Conservation (phyloP, 75 land plant genomes). For the Selaginella tamariscina region DNA sequence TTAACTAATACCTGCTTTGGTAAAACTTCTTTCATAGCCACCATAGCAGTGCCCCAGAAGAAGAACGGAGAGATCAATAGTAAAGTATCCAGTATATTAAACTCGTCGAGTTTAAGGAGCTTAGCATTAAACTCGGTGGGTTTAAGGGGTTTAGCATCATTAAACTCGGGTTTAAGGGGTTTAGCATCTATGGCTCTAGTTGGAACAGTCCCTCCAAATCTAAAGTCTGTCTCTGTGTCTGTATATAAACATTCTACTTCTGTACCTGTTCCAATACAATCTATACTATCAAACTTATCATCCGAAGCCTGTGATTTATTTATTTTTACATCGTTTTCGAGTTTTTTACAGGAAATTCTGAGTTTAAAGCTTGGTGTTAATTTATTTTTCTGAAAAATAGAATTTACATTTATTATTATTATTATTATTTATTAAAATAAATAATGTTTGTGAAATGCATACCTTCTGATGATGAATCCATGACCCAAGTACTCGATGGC, state of each 20-base stretch:
- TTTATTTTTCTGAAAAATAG: no score
- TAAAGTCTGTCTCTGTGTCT: constrained; percentile 6
- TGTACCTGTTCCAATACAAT: constrained; percentile 57
- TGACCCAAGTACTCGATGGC: no score
- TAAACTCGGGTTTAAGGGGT: constrained; percentile 4
- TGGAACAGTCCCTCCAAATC: not conserved
- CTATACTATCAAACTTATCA: constrained; percentile 20
- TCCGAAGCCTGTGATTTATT: not conserved
- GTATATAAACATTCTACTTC: constrained; percentile 52
- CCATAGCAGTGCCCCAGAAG: constrained; percentile 99
- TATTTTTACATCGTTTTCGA: not conserved
- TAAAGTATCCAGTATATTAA: constrained; percentile 41
- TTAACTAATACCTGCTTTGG: constrained; percentile 85
- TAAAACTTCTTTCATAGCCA: constrained; percentile 90
- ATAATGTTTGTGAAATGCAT: no score
- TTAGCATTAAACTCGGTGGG: not conserved
- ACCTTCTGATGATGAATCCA: no score
- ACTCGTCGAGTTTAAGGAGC: not conserved
- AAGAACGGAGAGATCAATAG: constrained; percentile 89
- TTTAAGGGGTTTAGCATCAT: not conserved
- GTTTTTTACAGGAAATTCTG: not conserved
- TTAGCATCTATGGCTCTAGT: constrained; percentile 17
- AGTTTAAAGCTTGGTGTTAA: no score
- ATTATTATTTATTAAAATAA: no score
- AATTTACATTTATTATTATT: no score